Conservation (phyloP, 768 basidiomycete species). For the Amyloporia xantha region DNA sequence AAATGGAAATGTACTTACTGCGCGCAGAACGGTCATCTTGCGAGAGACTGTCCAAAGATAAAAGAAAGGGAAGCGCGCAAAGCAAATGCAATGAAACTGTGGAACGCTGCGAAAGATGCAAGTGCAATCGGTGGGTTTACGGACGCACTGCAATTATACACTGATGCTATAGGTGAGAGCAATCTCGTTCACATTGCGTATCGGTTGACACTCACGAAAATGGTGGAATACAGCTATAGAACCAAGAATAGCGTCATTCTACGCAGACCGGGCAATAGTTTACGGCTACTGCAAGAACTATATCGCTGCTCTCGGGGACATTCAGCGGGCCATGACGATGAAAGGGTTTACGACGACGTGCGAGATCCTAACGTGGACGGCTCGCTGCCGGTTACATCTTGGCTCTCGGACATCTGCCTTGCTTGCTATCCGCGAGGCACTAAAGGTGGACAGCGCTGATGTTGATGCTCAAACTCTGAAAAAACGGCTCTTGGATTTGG, state of each 20-base stretch:
- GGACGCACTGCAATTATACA: too few relatives aligned
- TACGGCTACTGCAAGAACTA: not conserved
- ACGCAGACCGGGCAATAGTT: not conserved
- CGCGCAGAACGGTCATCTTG: too few relatives aligned
- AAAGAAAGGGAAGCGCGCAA: too few relatives aligned
- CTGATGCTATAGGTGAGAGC: too few relatives aligned
- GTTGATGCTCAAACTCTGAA: not conserved
- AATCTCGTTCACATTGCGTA: too few relatives aligned
- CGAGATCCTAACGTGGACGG: not conserved
- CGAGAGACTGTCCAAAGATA: too few relatives aligned
- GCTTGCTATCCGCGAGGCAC: constrained; percentile 1
- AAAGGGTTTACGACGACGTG: not conserved
- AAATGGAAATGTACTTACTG: too few relatives aligned
- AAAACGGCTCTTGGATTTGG: not conserved
- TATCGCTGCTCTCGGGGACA: constrained; percentile 3
- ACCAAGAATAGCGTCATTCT: not conserved
- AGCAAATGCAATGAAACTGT: too few relatives aligned
- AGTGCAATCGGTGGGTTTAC: too few relatives aligned
- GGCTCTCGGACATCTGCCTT: constrained; percentile 4
- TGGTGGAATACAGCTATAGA: not conserved
- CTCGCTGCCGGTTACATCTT: constrained; percentile 5
- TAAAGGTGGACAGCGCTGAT: constrained; percentile 2
- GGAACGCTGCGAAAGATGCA: too few relatives aligned
- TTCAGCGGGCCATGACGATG: not conserved
- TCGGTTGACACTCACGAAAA: too few relatives aligned